Conservation (phyloP, 345 rosid species). For the Trapa bicornis region DNA sequence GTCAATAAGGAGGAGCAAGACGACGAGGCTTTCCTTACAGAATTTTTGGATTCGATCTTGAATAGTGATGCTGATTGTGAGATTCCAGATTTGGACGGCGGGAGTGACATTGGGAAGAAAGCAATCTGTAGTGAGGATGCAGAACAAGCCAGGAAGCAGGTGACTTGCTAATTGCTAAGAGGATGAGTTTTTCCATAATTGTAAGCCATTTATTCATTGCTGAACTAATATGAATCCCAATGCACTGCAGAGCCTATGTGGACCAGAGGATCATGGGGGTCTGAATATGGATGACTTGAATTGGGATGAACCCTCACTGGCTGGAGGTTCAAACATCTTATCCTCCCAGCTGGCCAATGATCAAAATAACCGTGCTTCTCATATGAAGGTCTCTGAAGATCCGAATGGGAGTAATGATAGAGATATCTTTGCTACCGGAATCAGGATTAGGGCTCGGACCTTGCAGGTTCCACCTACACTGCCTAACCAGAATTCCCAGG, state of each 20-base stretch:
- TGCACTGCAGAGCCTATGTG: slow-evolving; percentile 5
- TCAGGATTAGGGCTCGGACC: slow-evolving; percentile 33
- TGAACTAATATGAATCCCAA: background rate
- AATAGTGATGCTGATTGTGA: background rate
- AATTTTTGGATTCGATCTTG: background rate
- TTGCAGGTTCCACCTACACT: slow-evolving; percentile 12
- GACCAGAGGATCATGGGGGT: slow-evolving; percentile 1
- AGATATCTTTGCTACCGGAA: slow-evolving; percentile 22
- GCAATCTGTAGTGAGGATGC: no score
- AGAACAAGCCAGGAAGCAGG: background rate
- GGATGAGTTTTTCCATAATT: background rate
- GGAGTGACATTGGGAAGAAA: background rate
- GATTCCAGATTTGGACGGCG: background rate
- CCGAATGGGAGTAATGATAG: slow-evolving; percentile 6
- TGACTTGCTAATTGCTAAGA: background rate
- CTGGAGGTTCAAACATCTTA: background rate
- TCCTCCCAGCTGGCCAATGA: slow-evolving; percentile 11
- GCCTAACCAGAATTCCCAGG: slow-evolving; percentile 20
- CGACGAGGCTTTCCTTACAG: background rate
- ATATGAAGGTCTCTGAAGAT: slow-evolving; percentile 2
- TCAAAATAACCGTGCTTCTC: slow-evolving; percentile 7
- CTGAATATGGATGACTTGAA: background rate
- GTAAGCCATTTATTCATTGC: background rate
- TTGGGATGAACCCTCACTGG: background rate
- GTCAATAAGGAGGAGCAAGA: background rate